These are phyloP conservation scores for Vitis hybrid DNA, from an alignment of 177 flowering plant species.

Conservation along the genomic window DNA sequence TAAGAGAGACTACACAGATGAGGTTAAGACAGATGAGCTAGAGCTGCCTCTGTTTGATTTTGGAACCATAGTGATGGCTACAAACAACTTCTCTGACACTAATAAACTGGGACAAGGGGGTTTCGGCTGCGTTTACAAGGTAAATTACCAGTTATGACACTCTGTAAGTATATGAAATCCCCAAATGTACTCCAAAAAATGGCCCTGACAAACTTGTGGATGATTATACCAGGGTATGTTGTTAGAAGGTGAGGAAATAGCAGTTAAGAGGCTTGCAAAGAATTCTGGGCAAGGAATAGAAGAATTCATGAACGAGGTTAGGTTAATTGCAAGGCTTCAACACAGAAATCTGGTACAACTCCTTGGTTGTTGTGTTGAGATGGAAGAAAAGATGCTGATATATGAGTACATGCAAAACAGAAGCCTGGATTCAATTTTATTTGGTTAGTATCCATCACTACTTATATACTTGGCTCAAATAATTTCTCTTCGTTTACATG, in stretches of 20 bases:
- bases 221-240: constrained; percentile 33
- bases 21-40: constrained; percentile 32
- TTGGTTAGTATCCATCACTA: constrained; percentile 27
- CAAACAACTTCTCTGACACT: constrained; percentile 41
- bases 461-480: neutral
- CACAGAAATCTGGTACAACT: constrained; percentile 43
- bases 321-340: constrained; percentile 47
- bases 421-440: constrained; percentile 43
- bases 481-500: neutral
- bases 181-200: neutral
- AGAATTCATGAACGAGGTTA: constrained; percentile 49
- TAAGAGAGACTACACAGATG: constrained; percentile 31
- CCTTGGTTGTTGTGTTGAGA: constrained; percentile 41
- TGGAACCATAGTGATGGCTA: constrained; percentile 29
- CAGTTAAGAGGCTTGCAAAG: constrained; percentile 44
- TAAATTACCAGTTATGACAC: constrained; percentile 7
- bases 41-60: constrained; percentile 51
- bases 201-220: neutral
- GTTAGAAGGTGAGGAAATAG: constrained; percentile 36
- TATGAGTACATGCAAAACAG: constrained; percentile 45
- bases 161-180: neutral
- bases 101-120: constrained; percentile 63
- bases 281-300: constrained; percentile 44
- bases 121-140: constrained; percentile 63
- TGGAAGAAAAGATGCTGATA: constrained; percentile 43